Percentiles rank a stretch among this genome's conserved stretches.
These are phyloP conservation scores for Saussurea involucrata DNA, from an alignment of 129 eudicot genomes.

Conservation along the genomic window DNA sequence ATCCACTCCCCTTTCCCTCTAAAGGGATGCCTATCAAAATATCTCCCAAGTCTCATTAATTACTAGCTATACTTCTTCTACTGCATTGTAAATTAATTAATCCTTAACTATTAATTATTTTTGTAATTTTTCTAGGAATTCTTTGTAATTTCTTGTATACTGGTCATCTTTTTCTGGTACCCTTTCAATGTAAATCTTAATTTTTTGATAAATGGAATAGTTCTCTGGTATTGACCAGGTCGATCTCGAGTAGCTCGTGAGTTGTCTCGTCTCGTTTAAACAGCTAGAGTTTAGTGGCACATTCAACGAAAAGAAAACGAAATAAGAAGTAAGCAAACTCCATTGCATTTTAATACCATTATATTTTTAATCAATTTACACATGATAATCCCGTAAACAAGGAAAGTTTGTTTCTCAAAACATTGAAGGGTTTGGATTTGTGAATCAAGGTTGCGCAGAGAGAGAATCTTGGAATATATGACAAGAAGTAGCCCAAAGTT, in stretches of 20 bases:
- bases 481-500: conserved; percentile 66
- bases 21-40: conserved; percentile 77
- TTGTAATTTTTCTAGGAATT: neutral
- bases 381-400: neutral
- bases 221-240: too few relatives aligned
- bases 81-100: neutral
- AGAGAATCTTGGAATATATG: conserved; percentile 46
- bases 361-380: neutral
- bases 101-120: neutral
- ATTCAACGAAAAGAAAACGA: too few relatives aligned
- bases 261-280: too few relatives aligned
- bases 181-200: too few relatives aligned
- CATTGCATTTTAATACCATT: too few relatives aligned
- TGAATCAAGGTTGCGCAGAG: neutral
- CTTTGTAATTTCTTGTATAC: neutral
- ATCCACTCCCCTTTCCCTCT: conserved; percentile 81
- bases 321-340: too few relatives aligned
- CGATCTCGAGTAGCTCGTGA: too few relatives aligned
- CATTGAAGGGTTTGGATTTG: neutral
- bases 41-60: conserved; percentile 44
- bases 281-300: too few relatives aligned
- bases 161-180: neutral
- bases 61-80: neutral
- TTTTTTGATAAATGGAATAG: neutral
- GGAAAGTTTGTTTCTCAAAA: neutral